Conservation (phyloP, 1,284 basidiomycete genomes). For the Microbotryomycetes sp. region DNA sequence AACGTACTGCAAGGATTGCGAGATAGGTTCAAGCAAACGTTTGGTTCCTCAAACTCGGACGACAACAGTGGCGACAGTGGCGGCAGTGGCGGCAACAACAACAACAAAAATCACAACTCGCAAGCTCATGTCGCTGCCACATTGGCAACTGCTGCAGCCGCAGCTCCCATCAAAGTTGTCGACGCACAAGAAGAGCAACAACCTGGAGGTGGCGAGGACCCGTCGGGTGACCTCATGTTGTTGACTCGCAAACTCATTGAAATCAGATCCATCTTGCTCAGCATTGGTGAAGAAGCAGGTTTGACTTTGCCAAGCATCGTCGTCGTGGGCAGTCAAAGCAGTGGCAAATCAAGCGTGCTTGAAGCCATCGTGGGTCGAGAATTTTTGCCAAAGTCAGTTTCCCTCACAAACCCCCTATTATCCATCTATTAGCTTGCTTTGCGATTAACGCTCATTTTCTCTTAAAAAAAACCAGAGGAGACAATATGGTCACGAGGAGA, state of each 20-base stretch:
- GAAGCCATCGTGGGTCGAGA: slow-evolving; percentile 98
- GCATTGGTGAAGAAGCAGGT: slow-evolving; percentile 89
- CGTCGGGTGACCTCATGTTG: slow-evolving; percentile 61
- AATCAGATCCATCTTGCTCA: slow-evolving; percentile 84
- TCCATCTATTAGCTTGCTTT: not conserved
- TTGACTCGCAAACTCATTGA: slow-evolving; percentile 94
- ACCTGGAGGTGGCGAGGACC: slow-evolving; percentile 38
- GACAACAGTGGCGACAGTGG: not conserved
- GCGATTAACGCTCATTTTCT: not conserved
- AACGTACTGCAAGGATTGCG: slow-evolving; percentile 7
- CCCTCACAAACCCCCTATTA: not conserved
- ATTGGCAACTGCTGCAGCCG: slow-evolving; percentile 49
- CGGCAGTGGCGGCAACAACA: too few relatives aligned
- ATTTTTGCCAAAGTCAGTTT: slow-evolving; percentile 85
- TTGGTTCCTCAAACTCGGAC: slow-evolving; percentile 5
- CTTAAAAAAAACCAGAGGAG: slow-evolving; percentile 56
- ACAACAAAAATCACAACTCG: too few relatives aligned
- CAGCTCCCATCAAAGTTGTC: slow-evolving; percentile 59
- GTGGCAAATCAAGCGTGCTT: slow-evolving; percentile 93
- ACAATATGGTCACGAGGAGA: slow-evolving; percentile 98
- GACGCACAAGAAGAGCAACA: slow-evolving; percentile 59
- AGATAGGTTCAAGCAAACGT: slow-evolving; percentile 14
- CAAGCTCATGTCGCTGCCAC: not conserved
- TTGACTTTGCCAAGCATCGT: slow-evolving; percentile 95
- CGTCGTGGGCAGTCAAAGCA: slow-evolving; percentile 96